Base-by-base conservation (phyloP, 2,329 filamentous ascomycete species). In the Sporothrix variecibatus region DNA sequence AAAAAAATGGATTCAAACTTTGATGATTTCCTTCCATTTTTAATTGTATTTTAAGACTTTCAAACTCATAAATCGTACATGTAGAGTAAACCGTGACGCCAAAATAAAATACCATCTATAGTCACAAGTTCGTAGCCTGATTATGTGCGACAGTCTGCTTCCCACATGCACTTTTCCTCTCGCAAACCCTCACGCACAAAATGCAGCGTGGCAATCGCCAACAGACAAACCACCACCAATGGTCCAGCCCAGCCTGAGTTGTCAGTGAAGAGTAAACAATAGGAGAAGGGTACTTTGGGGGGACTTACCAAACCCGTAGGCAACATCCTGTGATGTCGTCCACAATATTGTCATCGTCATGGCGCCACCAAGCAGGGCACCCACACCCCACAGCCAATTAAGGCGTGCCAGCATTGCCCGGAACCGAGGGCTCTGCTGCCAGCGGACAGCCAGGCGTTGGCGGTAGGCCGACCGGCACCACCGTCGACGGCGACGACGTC, bases 211-310 rank as follows among this genome's bases (percentile, higher is more conserved):
- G 58, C 58, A 64, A 64, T 23, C 20, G 58, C 28, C 58, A 64
- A 40, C 17, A 64, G 58, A 40, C 58, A 64, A 3, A 64, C 58
- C 1, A 64, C n/a, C 31, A 40, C 58, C 58, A 64, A 6, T 20
- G 58, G 58, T n/a, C 58, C 58, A 34, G 58, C 58, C 58, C 58
- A 64, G 58, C 58, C 58, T 62, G n/a, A 26, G 51, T 53, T 53
- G 20, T 53, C n/a, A 53, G n/a, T 26, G 26, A 12, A n/a, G 9
- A 23, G n/a, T 56, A 26, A 26, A 56, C 34, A 26, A 56, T 11
- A 20, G 12, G 11, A n/a, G 23, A 26, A 0, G 23, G 23, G 7
- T 11, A 7, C 7, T 26, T 26, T 26, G 51, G 3, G 51, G 3
- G 23, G n/a, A 62, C 58, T 20, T n/a, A 64, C 58, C 58, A 64